These are phyloP conservation scores for Pseudocohnilembus persalinus DNA, from an alignment of 169 alveolate genomes.

Conservation along the genomic window DNA sequence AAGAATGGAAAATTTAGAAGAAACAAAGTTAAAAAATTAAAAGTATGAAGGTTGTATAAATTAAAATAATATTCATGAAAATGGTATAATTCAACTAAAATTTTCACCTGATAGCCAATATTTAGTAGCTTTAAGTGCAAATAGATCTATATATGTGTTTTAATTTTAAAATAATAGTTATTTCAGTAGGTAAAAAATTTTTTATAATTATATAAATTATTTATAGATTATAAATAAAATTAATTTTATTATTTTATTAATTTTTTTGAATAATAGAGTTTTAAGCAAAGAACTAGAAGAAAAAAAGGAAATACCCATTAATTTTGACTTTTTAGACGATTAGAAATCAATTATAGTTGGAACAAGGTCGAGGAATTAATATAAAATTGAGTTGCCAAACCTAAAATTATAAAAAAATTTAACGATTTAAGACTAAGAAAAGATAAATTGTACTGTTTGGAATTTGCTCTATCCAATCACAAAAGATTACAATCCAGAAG, in stretches of 20 bases:
- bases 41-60: slow-evolving; percentile 65
- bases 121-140: slow-evolving; percentile 52
- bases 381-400: slow-evolving; percentile 41
- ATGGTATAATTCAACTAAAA: slow-evolving; percentile 51
- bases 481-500: slow-evolving; percentile 18
- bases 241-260: too few species aligned
- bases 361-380: slow-evolving; percentile 52
- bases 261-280: too few species aligned
- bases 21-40: slow-evolving; percentile 44
- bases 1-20: not conserved
- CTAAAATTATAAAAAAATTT: slow-evolving; percentile 33
- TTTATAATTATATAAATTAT: too few species aligned
- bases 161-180: slow-evolving; percentile 46
- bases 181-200: not conserved
- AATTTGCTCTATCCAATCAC: slow-evolving; percentile 55
- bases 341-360: slow-evolving; percentile 51
- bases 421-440: slow-evolving; percentile 52
- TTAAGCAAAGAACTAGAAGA: slow-evolving; percentile 51
- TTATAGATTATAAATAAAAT: too few species aligned
- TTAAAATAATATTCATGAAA: slow-evolving; percentile 50
- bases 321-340: slow-evolving; percentile 65
- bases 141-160: slow-evolving; percentile 55
- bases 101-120: slow-evolving; percentile 49
- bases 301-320: slow-evolving; percentile 62
- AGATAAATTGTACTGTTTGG: slow-evolving; percentile 60